Evolutionary conservation across 2,329 filamentous ascomycete genomes (phyloP), one percentile per base, ranked within the genome.

Genomic region (Paraphoma chrysanthemicola): DNA sequence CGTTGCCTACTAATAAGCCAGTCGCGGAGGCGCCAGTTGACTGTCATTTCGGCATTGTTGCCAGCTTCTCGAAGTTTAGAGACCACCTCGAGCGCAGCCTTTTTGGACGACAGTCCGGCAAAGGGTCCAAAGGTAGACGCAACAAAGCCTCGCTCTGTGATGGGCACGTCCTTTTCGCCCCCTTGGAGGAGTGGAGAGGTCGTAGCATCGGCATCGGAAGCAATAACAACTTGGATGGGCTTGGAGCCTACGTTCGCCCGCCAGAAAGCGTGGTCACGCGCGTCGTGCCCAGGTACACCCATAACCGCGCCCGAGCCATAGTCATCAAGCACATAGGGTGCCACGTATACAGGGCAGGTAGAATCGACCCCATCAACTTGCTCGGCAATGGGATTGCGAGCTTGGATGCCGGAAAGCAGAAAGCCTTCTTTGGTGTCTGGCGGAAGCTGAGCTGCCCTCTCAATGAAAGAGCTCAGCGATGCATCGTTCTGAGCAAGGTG

Each of bases 1-100:
- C 93, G 83, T 76, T 97, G 93, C n/a, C 93, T 87, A 73, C 92
- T 96, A 67, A 97, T 90, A 53, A 97, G 81, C 93, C 93, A 97
- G 77, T 97, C 93, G 57, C 92, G 83, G 28, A 97, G 82, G 49
- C 90, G 87, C 91, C 92, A 96, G 59, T 86, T 90, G 56, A 91
- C 87, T 8, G 85, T 81, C n/a, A 80, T 74, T 54, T 86, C 81
- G 9, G 87, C 91, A n/a, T 87, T 79, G 1, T 81, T 77, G 5
- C 85, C 83, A 2, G 80, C 76, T 2, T 74, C 67, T 58, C 85
- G 55, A 14, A 86, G 76, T 31, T 75, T 74, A 17, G 63, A 42
- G 16, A 92, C 77, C 48, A 96, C 85, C 62, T 83, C 79, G 57
- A 83, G 74, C 2, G 84, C 86, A 0, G 88, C 89, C 51, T 89